Conservation (phyloP, 352 stramenopile species). For the Globisporangium uncinulatum region DNA sequence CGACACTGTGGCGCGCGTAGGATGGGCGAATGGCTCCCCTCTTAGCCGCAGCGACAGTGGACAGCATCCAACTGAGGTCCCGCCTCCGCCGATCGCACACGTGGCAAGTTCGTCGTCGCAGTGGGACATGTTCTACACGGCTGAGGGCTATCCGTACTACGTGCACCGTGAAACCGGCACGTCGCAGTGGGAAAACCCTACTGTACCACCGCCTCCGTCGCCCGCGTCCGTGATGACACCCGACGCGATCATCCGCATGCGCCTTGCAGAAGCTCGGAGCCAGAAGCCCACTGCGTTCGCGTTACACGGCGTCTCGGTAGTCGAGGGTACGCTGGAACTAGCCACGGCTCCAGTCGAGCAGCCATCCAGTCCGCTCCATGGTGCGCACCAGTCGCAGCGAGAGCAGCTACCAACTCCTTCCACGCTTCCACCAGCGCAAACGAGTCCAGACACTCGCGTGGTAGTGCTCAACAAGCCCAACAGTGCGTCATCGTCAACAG, state of each 20-base stretch:
- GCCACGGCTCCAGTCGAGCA: background rate
- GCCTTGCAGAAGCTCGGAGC: slow-evolving; percentile 27
- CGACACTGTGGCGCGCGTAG: slow-evolving; percentile 4
- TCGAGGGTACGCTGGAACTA: background rate
- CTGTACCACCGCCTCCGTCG: background rate
- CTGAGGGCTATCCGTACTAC: slow-evolving; percentile 78
- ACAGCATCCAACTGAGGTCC: background rate
- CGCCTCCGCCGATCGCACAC: background rate
- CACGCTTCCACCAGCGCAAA: background rate
- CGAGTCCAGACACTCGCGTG: background rate
- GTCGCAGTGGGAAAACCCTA: slow-evolving; percentile 77
- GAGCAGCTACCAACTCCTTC: background rate
- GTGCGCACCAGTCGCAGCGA: background rate
- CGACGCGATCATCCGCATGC: slow-evolving; percentile 41
- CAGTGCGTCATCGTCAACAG: background rate
- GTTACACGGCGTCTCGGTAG: background rate
- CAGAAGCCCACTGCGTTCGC: slow-evolving; percentile 13
- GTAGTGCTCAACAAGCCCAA: background rate
- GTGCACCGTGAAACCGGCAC: slow-evolving; percentile 57
- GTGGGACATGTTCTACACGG: slow-evolving; percentile 68
- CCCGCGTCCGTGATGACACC: slow-evolving; percentile 14
- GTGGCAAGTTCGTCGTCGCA: slow-evolving; percentile 2
- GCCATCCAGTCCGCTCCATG: background rate
- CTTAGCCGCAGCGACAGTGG: background rate
- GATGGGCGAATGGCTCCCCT: background rate